Evolutionary conservation across 2,329 filamentous ascomycete species (phyloP), one percentile per base, ranked within the genome.

Genomic region (Sarocladium brachiariae): DNA sequence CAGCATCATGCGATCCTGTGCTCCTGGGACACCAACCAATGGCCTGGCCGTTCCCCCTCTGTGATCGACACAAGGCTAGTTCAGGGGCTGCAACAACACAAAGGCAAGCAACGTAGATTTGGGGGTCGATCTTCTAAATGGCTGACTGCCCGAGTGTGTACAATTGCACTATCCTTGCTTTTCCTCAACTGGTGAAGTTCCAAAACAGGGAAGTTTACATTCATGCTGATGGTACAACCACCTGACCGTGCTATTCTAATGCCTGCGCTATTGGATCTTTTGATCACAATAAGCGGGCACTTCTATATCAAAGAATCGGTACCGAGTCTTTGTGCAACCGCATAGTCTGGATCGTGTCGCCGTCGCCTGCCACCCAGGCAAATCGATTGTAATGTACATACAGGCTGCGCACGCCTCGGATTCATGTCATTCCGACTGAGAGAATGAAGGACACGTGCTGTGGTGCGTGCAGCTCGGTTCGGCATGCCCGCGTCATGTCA

Each of bases 401-500:
- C 27, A 31, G 27, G 11, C 43, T 31, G 16, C 43, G 10, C 13
- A 6, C 5, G 13, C 14, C 8, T 45, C 39, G 39, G 43, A 3
- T 47, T 47, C 24, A 47, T 45, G 27, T 47, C 27, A 30, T 31
- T 33, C 43, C 43, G 16, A 13, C 2, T 11, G 10, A 16, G 21
- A n/a, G n/a, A 19, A 3, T 47, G 23, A 30, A 47, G 43, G 11
- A 18, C 43, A 47, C 43, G 43, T 47, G 43, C 43, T 23, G 27
- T 47, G 16, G 18, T 11, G 10, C 16, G 18, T 47, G 27, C 43
- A 47, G 43, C 27, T 33, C 43, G 43, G 24, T 47, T 47, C 43
- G 43, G 43, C 25, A 47, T 47, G 43, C 43, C 21, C n/a, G n/a
- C 43, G 43, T 43, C 39, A 43, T 43, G 39, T 14, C 23, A 27